Percentiles rank a stretch among this genome's conserved stretches.
phyloP scores from a whole-genome alignment of 2,329 filamentous ascomycete genomes.

The Penicillium frequentans region DNA sequence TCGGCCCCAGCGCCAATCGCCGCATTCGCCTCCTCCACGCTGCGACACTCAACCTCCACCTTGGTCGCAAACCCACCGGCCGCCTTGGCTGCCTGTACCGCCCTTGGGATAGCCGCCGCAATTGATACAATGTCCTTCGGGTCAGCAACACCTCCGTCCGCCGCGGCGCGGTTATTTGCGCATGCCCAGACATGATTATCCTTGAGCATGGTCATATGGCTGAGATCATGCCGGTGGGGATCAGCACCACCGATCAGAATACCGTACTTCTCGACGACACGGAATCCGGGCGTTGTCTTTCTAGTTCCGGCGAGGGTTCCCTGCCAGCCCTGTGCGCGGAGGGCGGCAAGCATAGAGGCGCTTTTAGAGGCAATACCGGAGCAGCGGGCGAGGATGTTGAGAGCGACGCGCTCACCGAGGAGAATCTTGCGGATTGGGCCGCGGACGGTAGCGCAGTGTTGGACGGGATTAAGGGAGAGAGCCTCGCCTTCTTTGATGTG shows the following conservation, averaged over 20 bases:
- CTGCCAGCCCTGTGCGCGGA: conserved; percentile 67
- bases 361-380: conserved; percentile 79
- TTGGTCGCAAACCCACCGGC: conserved; percentile 89
- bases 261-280: conserved; percentile 95
- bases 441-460: conserved; percentile 74
- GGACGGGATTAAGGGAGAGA: conserved; percentile 65
- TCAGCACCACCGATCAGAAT: conserved; percentile 95
- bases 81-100: conserved; percentile 78
- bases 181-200: conserved; percentile 97
- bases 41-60: conserved; percentile 94
- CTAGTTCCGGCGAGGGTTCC: conserved; percentile 90
- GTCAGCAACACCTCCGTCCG: conserved; percentile 17
- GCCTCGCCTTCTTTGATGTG: conserved; percentile 71
- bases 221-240: conserved; percentile 85
- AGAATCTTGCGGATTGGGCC: conserved; percentile 82
- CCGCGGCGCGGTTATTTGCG: conserved; percentile 47
- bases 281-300: conserved; percentile 95
- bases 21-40: conserved; percentile 82
- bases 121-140: conserved; percentile 26
- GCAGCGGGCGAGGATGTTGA: conserved; percentile 88
- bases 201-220: conserved; percentile 97
- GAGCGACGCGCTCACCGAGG: conserved; percentile 87
- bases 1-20: conserved; percentile 89
- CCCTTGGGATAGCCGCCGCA: conserved; percentile 72
- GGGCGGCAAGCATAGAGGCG: conserved; percentile 48